These are phyloP conservation scores for Grifola frondosa DNA, from an alignment of 1,284 basidiomycete species.

Conservation along the genomic window DNA sequence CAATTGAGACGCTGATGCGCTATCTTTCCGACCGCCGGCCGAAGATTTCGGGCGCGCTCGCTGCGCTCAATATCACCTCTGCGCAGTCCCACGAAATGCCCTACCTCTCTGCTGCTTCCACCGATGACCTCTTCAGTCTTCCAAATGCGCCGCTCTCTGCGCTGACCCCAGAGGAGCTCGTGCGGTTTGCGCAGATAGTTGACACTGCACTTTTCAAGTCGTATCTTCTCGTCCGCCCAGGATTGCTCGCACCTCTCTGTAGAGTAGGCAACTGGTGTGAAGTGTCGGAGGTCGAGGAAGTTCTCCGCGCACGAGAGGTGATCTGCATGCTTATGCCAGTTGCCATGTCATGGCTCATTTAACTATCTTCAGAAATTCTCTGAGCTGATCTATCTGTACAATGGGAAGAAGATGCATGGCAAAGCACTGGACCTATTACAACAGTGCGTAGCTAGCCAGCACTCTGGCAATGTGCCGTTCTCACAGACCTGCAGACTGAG, in stretches of 20 bases:
- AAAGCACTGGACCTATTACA: constrained; percentile 84
- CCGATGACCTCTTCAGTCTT: constrained; percentile 72
- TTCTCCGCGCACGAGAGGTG: constrained; percentile 80
- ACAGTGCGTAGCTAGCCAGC: constrained; percentile 60
- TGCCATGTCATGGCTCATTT: constrained; percentile 7
- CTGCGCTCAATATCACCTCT: constrained; percentile 67
- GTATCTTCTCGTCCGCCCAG: constrained; percentile 83
- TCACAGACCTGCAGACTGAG: constrained; percentile 55
- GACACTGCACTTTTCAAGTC: constrained; percentile 96
- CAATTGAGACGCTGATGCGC: constrained; percentile 67
- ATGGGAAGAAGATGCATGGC: constrained; percentile 92
- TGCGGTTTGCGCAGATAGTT: constrained; percentile 89
- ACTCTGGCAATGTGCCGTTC: constrained; percentile 2
- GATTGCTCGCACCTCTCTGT: constrained; percentile 85
- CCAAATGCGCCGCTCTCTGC: constrained; percentile 71
- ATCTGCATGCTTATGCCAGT: not conserved
- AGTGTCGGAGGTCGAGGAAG: constrained; percentile 91
- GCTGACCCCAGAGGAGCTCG: constrained; percentile 76
- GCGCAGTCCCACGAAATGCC: constrained; percentile 64
- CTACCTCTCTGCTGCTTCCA: constrained; percentile 64
- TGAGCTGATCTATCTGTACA: constrained; percentile 90
- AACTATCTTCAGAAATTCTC: constrained; percentile 71
- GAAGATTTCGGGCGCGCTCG: constrained; percentile 77
- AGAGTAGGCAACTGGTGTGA: constrained; percentile 97
- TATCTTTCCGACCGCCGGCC: constrained; percentile 86